Percentiles rank a stretch among this genome's conserved stretches.
Evolutionary conservation across 1,284 basidiomycete species (phyloP).

Genomic region (Apiotrichum sp.): DNA sequence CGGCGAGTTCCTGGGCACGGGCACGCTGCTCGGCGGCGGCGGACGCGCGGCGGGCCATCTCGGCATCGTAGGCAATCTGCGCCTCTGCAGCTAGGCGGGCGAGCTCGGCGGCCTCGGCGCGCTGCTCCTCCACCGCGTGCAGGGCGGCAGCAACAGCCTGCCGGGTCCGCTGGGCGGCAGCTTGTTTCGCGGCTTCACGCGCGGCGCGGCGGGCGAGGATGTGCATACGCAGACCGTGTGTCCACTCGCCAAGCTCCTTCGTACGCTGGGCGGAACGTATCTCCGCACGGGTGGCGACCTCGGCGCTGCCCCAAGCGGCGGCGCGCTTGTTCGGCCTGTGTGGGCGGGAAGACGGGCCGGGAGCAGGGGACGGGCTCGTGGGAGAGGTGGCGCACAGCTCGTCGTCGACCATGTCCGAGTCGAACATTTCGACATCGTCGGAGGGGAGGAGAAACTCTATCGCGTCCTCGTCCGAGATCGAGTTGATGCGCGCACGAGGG

Average conservation of each 20-base stretch:
- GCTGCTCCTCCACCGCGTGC: neutral
- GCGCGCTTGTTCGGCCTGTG: neutral
- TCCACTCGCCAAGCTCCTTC: neutral
- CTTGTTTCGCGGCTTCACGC: neutral
- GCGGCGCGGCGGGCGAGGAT: neutral
- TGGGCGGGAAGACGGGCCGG: neutral
- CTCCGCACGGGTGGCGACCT: neutral
- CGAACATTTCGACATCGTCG: slow-evolving; percentile 6
- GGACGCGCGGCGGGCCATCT: neutral
- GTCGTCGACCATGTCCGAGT: slow-evolving; percentile 6
- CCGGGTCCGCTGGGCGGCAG: neutral
- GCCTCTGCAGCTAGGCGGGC: neutral
- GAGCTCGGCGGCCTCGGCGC: slow-evolving; percentile 2
- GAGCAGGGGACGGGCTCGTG: neutral
- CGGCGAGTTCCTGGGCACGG: neutral
- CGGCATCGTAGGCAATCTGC: neutral
- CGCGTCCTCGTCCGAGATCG: neutral
- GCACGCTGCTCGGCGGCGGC: neutral
- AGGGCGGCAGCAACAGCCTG: neutral
- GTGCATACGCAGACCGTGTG: neutral
- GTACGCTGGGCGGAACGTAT: neutral
- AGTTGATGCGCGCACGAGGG: too few relatives aligned
- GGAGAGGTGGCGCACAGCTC: neutral
- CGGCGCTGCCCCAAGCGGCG: neutral
- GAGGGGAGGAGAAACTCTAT: slow-evolving; percentile 5